A percentile compares a stretch with the other conserved stretches of the same genome.
Conservation (phyloP, 345 rosid genomes). For the Linum usitatissimum region DNA sequence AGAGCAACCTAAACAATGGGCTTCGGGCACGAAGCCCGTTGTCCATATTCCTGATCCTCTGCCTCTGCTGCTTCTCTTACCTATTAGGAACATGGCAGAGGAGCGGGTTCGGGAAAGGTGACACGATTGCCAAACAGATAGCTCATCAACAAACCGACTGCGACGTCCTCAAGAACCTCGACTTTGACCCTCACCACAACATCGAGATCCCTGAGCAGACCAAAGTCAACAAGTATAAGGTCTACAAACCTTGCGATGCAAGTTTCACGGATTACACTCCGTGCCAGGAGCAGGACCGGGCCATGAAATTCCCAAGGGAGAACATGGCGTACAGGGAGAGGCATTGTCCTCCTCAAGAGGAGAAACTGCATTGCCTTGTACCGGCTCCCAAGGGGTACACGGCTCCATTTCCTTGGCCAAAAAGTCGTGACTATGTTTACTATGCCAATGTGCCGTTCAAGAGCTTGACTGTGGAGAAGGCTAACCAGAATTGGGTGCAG, state of each 20-base stretch:
- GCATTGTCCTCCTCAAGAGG: conserved; percentile 79
- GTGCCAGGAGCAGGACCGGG: conserved; percentile 87
- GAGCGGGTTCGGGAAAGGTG: conserved; percentile 92
- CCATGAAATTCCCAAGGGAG: conserved; percentile 89
- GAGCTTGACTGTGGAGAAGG: conserved; percentile 79
- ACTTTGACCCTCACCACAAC: conserved; percentile 74
- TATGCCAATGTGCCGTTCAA: conserved; percentile 92
- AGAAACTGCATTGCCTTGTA: conserved; percentile 70
- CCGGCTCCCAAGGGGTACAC: conserved; percentile 91
- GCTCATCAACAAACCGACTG: conserved; percentile 62
- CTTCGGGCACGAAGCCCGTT: conserved; percentile 47
- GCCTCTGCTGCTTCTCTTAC: conserved; percentile 82
- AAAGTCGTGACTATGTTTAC: conserved; percentile 79
- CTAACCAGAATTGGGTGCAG: conserved; percentile 89
- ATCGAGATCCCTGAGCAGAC: conserved; percentile 43
- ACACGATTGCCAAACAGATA: conserved; percentile 52
- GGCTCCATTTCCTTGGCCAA: conserved; percentile 95
- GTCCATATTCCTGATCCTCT: conserved; percentile 58
- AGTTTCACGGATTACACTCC: conserved; percentile 82
- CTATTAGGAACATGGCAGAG: conserved; percentile 93
- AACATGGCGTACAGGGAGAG: conserved; percentile 91
- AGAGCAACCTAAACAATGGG: conserved; percentile 33
- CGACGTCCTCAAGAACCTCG: conserved; percentile 42
- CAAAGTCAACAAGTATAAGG: conserved; percentile 40
- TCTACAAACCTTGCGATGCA: conserved; percentile 65